Base-by-base conservation (phyloP, 495 filamentous ascomycete species). In the Daldinia decipiens region DNA sequence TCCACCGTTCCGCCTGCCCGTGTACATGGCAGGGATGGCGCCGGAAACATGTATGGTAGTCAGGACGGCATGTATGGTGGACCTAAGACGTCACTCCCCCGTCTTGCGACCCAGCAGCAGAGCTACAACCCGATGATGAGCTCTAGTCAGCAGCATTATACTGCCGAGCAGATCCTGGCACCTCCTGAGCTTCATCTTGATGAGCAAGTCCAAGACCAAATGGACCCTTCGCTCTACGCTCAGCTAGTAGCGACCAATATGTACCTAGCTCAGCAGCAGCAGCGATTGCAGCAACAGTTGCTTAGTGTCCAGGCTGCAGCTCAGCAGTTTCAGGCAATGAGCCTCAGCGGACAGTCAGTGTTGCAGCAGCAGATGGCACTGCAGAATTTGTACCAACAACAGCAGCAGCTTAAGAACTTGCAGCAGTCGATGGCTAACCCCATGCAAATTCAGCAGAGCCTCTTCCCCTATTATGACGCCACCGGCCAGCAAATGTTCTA, bases 251-350 rank as follows among this genome's bases (percentile, higher is more conserved):
- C 91, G 52, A 93, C 92, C 76, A 94, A 95, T 72, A 79, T 93
- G 55, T 94, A 94, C 68, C 83, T 98, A 38, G 91, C 92, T 27
- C 91, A 95, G 62, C 92, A 96, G 78, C 93, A 97, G 79, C 92
- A 95, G 80, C 90, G 90, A 54, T 84, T 97, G 56, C 86, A 88
- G 71, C 86, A 88, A 70, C 87, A 88, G 74, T 77, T 88, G 43
- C 77, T 82, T 27, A 83, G 76, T 51, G 82, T 90, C 6, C 86
- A 89, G 73, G 83, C 85, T 24, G 84, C 87, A 45, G 87, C 87
- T 39, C 85, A 94, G 81, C 92, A 95, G 78, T 93, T 94, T 79
- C 91, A 94, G 74, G 87, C 85, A 54, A 78, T 96, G 77, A 93
- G 81, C 72, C 71, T 95, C 60, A 81, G 78, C 52, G 77, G 75